Base-by-base conservation (phyloP, 257 asterid genomes). In the Nicotiana tomentosiformis region DNA sequence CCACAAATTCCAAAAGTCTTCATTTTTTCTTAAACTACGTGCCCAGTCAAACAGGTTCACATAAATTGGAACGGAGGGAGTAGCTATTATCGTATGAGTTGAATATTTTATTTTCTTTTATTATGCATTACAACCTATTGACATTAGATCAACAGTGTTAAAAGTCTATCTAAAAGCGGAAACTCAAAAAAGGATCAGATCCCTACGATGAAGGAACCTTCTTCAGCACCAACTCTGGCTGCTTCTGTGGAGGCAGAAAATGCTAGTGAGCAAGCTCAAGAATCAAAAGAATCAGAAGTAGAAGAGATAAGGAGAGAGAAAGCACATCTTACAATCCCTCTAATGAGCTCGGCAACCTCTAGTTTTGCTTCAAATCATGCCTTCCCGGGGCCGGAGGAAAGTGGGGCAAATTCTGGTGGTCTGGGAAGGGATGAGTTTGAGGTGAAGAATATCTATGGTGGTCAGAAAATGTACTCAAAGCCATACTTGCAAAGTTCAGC, bases 91-190 rank as follows among this genome's bases (percentile, higher is more conserved):
- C 64, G 37, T 26, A 39, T 26, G 35, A 23, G 60, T 69, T 10
- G 51, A 49, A 14, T 77, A 37, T 70, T 80, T 32, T 64, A 57
- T 5, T 80, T 57, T 56, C 7, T 15, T 29, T 67, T 58, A 53
- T 85, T 69, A 33, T 70, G 17, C 65, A 60, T 37, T 77, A 20
- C 80, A 77, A 84, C 72, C 89, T 86, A 43, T 82, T 23, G 69
- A n/a, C 78, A 30, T 84, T 69, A 33, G 77, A 84, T 87, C 76
- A 61, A 86, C 90, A 96, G 99, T 90, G 98, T 94, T 62, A 96
- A 94, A 88, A 94, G 99, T 91, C 95, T 96, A 80, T 94, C 98
- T 5, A 96, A 89, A 86, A 90, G 93, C 85, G 97, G 99, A 80
- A 96, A 94, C 72, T 78, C 93, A 29, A 92, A 84, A 83, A 94